These are phyloP conservation scores for Schwanniomyces sp. DNA, from an alignment of 805 yeast species.

Conservation along the genomic window DNA sequence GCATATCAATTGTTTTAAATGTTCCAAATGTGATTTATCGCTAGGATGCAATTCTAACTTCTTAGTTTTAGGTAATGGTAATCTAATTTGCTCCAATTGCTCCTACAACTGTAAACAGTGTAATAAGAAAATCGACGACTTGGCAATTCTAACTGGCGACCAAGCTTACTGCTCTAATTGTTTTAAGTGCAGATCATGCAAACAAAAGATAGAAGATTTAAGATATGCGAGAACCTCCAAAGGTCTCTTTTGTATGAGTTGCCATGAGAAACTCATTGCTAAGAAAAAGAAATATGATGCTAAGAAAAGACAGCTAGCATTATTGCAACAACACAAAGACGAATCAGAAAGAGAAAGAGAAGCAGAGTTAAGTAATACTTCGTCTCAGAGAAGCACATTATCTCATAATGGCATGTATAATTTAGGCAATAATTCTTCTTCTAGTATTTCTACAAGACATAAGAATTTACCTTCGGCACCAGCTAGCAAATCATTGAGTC, in stretches of 20 bases:
- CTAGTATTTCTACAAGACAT: conserved; percentile 10
- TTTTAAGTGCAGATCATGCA: conserved; percentile 87
- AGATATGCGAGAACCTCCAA: conserved; percentile 90
- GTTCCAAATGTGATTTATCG: conserved; percentile 77
- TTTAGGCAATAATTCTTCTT: conserved; percentile 6
- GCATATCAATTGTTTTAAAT: conserved; percentile 91
- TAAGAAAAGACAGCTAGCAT: conserved; percentile 34
- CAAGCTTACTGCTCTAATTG: conserved; percentile 92
- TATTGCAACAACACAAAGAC: conserved; percentile 8
- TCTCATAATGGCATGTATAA: conserved; percentile 5
- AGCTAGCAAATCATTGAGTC: not conserved
- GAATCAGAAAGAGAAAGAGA: conserved; percentile 7
- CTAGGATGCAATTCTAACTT: conserved; percentile 88
- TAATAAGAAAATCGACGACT: conserved; percentile 81
- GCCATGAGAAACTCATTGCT: conserved; percentile 81
- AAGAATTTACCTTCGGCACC: conserved; percentile 17
- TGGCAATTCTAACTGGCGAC: conserved; percentile 93
- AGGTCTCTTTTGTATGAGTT: conserved; percentile 89
- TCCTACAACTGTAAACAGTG: conserved; percentile 90
- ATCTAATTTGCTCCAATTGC: conserved; percentile 84
- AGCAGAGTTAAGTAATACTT: not conserved
- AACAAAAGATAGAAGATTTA: conserved; percentile 79
- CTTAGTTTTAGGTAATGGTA: conserved; percentile 89
- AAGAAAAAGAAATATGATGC: conserved; percentile 67
- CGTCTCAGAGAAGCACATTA: not conserved